Percentiles rank a stretch among this genome's conserved stretches.
phyloP scores from a whole-genome alignment of 1,284 basidiomycete species.

The Trametes pubescens region DNA sequence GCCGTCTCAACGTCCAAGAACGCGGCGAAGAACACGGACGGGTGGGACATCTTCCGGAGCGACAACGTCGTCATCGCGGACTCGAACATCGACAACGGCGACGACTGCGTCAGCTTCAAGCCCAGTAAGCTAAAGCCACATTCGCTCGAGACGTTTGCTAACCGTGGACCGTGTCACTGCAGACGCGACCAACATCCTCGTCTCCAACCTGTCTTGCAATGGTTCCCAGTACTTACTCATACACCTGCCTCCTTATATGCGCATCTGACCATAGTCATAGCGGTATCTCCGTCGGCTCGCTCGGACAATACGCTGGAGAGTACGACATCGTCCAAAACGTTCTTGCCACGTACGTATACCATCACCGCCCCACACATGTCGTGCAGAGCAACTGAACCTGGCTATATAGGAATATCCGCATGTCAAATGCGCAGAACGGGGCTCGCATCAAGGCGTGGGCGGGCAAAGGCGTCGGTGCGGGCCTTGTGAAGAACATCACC shows the following conservation, averaged over 20 bases:
- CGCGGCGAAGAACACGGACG: slow-evolving; percentile 62
- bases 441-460: slow-evolving; percentile 60
- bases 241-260: neutral
- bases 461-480: slow-evolving; percentile 43
- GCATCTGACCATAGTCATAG: slow-evolving; percentile 31
- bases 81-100: slow-evolving; percentile 44
- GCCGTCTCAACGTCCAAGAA: slow-evolving; percentile 54
- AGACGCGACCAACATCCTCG: slow-evolving; percentile 52
- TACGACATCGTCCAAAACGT: slow-evolving; percentile 59
- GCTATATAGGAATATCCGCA: slow-evolving; percentile 49
- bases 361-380: neutral
- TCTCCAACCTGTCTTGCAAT: slow-evolving; percentile 54
- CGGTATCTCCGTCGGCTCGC: slow-evolving; percentile 55
- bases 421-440: slow-evolving; percentile 58
- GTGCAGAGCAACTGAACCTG: neutral
- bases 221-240: slow-evolving; percentile 46
- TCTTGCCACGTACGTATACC: slow-evolving; percentile 43
- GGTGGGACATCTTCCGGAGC: slow-evolving; percentile 68
- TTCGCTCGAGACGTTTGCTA: neutral
- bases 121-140: slow-evolving; percentile 41
- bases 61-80: slow-evolving; percentile 43
- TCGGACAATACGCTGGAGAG: slow-evolving; percentile 57
- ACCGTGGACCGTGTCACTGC: too few species aligned
- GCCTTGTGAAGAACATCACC: slow-evolving; percentile 50
- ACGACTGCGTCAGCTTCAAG: slow-evolving; percentile 55